These are phyloP conservation scores for Santalum album DNA, from an alignment of 164 flowering plant species.

Conservation along the genomic window DNA sequence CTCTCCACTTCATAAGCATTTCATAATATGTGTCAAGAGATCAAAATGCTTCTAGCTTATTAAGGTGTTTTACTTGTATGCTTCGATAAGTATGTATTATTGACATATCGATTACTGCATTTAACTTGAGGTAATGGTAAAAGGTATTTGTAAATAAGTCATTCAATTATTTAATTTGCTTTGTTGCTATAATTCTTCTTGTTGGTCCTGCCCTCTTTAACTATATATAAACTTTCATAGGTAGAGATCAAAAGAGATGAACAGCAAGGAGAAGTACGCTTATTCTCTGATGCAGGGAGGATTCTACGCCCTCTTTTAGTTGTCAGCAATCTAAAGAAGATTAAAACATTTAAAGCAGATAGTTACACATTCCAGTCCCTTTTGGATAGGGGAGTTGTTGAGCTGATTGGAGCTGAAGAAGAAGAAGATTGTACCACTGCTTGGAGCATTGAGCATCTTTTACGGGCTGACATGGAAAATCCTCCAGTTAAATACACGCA, in stretches of 20 bases:
- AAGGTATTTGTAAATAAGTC: no score
- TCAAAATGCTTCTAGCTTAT: no score
- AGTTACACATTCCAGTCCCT: slow-evolving; percentile 43
- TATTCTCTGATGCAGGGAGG: slow-evolving; percentile 84
- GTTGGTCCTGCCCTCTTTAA: no score
- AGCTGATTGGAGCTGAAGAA: slow-evolving; percentile 81
- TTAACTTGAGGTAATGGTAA: no score
- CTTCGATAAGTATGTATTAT: no score
- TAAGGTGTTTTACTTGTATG: no score
- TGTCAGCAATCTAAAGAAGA: slow-evolving; percentile 54
- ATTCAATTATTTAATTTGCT: no score
- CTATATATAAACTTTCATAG: no score
- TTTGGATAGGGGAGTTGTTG: slow-evolving; percentile 59
- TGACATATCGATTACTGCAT: no score
- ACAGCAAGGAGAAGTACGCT: slow-evolving; percentile 60
- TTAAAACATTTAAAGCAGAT: slow-evolving; percentile 40
- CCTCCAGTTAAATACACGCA: slow-evolving; percentile 48
- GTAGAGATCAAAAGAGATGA: slow-evolving; percentile 79
- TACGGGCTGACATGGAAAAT: slow-evolving; percentile 24
- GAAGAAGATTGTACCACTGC: slow-evolving; percentile 85
- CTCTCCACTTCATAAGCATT: no score
- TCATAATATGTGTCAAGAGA: no score
- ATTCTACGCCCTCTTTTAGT: slow-evolving; percentile 81
- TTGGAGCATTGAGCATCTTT: slow-evolving; percentile 57
- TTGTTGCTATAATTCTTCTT: no score